Percentiles rank a stretch among this genome's conserved stretches.
Evolutionary conservation across 2,329 filamentous ascomycete genomes (phyloP).

Genomic region (Neoarthrinium moseri): DNA sequence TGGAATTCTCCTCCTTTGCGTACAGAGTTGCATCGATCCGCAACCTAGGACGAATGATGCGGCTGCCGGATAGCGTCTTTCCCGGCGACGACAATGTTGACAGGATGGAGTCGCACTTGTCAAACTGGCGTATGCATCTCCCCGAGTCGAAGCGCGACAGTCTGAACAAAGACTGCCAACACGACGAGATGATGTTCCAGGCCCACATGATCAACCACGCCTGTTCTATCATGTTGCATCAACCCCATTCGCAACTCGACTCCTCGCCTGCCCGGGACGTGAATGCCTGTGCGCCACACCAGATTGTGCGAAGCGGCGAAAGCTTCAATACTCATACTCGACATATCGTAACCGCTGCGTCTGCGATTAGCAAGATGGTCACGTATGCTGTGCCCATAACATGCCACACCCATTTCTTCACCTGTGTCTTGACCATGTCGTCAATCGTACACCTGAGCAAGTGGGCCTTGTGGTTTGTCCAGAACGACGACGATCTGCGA

Average conservation of each 20-base stretch:
- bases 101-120: conserved; percentile 51
- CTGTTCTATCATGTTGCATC: conserved; percentile 73
- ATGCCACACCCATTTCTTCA: conserved; percentile 81
- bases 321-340: conserved; percentile 68
- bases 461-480: conserved; percentile 66
- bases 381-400: conserved; percentile 71
- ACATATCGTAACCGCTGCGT: conserved; percentile 78
- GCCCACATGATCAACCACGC: conserved; percentile 75
- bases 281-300: conserved; percentile 66
- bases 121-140: conserved; percentile 78
- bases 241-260: conserved; percentile 75
- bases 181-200: conserved; percentile 91
- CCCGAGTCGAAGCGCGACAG: conserved; percentile 70
- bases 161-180: conserved; percentile 65
- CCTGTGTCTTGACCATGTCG: conserved; percentile 74
- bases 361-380: conserved; percentile 72
- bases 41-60: conserved; percentile 75
- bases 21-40: conserved; percentile 81
- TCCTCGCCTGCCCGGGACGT: conserved; percentile 56
- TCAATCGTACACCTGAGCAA: conserved; percentile 81
- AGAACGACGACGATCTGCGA: conserved; percentile 64
- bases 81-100: conserved; percentile 52
- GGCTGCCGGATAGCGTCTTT: conserved; percentile 48
- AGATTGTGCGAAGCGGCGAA: conserved; percentile 46
- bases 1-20: conserved; percentile 77